Evolutionary conservation across 2,329 filamentous ascomycete species (phyloP).

Genomic region (Penicillium thymicola): DNA sequence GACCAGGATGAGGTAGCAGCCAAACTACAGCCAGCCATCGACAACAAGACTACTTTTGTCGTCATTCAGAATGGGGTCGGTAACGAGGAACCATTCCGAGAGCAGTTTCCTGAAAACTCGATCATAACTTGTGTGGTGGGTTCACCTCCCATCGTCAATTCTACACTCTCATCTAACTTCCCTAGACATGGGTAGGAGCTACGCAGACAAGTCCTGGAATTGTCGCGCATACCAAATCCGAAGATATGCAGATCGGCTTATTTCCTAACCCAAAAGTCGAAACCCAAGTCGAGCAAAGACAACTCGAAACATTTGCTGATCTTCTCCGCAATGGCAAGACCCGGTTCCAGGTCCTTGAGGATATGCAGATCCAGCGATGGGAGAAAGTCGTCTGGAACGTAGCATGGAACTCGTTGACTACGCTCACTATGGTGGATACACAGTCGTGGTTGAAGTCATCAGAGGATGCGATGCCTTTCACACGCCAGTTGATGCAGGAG

Average conservation of each 20-base stretch:
- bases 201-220: conserved; percentile 50
- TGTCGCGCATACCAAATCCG: conserved; percentile 51
- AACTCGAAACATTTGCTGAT: conserved; percentile 42
- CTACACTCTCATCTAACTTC: not conserved
- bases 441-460: conserved; percentile 44
- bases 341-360: conserved; percentile 30
- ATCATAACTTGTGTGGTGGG: conserved; percentile 46
- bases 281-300: conserved; percentile 30
- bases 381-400: conserved; percentile 44
- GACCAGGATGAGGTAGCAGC: conserved; percentile 40
- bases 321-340: conserved; percentile 46
- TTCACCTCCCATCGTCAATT: not conserved
- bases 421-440: conserved; percentile 43
- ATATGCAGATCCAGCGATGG: conserved; percentile 41
- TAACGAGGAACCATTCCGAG: conserved; percentile 41
- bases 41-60: conserved; percentile 37
- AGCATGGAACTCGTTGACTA: conserved; percentile 44
- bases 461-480: conserved; percentile 38
- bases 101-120: conserved; percentile 27
- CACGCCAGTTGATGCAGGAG: conserved; percentile 43
- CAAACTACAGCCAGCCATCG: conserved; percentile 36
- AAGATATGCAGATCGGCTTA: conserved; percentile 56
- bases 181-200: conserved; percentile 49
- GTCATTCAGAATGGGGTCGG: conserved; percentile 44
- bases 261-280: conserved; percentile 43